Conservation (phyloP, 129 eudicot genomes). For the Heracleum sosnowskyi region DNA sequence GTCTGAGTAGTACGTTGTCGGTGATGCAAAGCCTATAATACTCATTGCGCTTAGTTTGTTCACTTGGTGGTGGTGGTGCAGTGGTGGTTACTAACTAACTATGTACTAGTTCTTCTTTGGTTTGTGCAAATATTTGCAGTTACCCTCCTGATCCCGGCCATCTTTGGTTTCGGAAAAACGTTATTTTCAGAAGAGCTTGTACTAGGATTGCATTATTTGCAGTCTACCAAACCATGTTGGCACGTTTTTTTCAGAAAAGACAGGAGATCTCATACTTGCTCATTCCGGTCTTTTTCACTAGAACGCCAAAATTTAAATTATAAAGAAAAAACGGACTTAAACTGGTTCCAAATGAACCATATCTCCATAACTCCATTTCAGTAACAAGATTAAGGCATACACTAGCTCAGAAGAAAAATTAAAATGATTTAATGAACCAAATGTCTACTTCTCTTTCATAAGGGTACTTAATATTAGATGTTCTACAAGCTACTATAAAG, state of each 20-base stretch:
- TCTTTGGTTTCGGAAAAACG: no score
- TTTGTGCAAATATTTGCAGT: no score
- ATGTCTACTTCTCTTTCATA: not conserved
- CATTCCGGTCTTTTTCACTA: not conserved
- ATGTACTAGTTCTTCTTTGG: no score
- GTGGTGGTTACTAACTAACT: no score
- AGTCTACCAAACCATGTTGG: not conserved
- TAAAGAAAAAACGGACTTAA: not conserved
- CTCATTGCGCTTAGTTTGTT: no score
- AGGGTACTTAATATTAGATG: not conserved
- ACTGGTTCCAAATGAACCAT: not conserved
- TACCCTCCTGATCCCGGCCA: no score
- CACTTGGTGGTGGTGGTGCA: no score
- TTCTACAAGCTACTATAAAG: slow-evolving; percentile 1
- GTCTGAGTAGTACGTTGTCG: no score
- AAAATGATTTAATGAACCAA: not conserved
- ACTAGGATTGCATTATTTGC: not conserved
- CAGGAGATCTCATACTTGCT: not conserved
- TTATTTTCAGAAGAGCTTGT: no score
- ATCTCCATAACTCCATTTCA: not conserved
- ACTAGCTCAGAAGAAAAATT: not conserved
- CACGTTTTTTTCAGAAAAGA: not conserved
- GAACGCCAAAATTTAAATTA: not conserved
- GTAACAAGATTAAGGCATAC: not conserved
- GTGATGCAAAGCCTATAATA: no score